Evolutionary conservation across 2,329 filamentous ascomycete species (phyloP), one percentile per base, ranked within the genome.

Genomic region (Claviceps humidiphila): DNA sequence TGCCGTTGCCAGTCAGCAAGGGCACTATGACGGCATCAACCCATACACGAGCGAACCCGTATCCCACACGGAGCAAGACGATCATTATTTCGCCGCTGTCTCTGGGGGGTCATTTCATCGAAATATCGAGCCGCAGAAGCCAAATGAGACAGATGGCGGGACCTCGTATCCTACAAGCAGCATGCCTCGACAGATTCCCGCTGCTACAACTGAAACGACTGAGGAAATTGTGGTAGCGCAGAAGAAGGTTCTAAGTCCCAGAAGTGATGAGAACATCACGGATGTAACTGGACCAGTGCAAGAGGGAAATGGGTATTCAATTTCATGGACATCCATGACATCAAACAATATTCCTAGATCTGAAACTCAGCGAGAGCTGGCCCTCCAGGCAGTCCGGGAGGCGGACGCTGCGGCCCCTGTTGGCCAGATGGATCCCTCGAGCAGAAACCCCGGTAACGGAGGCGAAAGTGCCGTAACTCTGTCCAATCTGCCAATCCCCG

Each of bases 401-500:
- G 51, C 55, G 17, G 52, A 54, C 30, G 42, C 51, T 2, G 53
- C 45, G 24, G 43, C 57, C 5, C 45, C 55, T n/a, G 9, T 54
- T 9, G 49, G 52, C 5, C 47, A 50, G 14, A 34, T 13, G 17
- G 37, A 46, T 9, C 47, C 42, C 7, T 51, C 58, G 14, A 53
- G 57, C 11, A 61, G 67, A 39, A 64, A 64, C 3, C 57, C 59
- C 1, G 58, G 60, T 8, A 55, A 59, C 48, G 62, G 71, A 48
- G 68, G 65, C 14, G 68, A 72, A 47, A 74, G 75, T 57, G 70
- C 74, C 6, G 72, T 74, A 13, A 78, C 76, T 30, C 78, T 86
- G 45, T 81, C 80, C 51, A 76, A 83, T 60, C 66, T 88, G 49
- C 82, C 85, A 61, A 76, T 89, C 17, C 85, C 85, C 3, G 85